Base-by-base conservation (phyloP, 164 flowering plant genomes). In the Platanus orientalis region DNA sequence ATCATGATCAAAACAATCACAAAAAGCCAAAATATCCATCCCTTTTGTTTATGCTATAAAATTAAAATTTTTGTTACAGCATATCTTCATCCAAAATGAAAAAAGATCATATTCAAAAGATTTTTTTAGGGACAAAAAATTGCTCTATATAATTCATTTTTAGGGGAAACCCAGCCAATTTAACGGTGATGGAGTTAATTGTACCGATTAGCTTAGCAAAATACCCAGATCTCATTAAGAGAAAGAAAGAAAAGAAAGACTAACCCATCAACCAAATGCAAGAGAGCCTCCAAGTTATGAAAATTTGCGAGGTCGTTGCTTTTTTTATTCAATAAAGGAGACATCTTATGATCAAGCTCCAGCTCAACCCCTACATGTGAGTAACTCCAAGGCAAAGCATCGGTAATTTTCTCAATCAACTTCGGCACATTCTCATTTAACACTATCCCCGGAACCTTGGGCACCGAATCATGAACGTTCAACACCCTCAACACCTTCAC, bases 191-290 rank as follows among this genome's bases (percentile, higher is more conserved):
- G n/a, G n/a, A n/a, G n/a, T n/a, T n/a, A n/a, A n/a, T n/a, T n/a
- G n/a, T n/a, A n/a, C n/a, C n/a, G n/a, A n/a, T n/a, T n/a, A n/a
- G n/a, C n/a, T n/a, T n/a, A n/a, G n/a, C n/a, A n/a, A n/a, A n/a
- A n/a, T n/a, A n/a, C n/a, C n/a, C n/a, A n/a, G n/a, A n/a, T n/a
- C n/a, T n/a, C n/a, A n/a, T 45, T 24, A 4, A 19, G 16, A 17
- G 49, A 13, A 45, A 16, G 6, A 19, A 19, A 45, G 49, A 45
- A 45, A 45, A 45, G n/a, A 45, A 5, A 13, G 49, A 72, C 86
- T 73, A 54, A 89, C 87, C 91, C 92, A 58, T 88, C 95, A 14
- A 90, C 76, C 75, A 90, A 63, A 68, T 90, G 97, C 73, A 90
- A 48, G 64, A 57, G 83, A 54, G 83, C 90, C 62, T 90, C 97